Evolutionary conservation across 2,329 filamentous ascomycete genomes (phyloP).

Genomic region (Diaporthe sp.): DNA sequence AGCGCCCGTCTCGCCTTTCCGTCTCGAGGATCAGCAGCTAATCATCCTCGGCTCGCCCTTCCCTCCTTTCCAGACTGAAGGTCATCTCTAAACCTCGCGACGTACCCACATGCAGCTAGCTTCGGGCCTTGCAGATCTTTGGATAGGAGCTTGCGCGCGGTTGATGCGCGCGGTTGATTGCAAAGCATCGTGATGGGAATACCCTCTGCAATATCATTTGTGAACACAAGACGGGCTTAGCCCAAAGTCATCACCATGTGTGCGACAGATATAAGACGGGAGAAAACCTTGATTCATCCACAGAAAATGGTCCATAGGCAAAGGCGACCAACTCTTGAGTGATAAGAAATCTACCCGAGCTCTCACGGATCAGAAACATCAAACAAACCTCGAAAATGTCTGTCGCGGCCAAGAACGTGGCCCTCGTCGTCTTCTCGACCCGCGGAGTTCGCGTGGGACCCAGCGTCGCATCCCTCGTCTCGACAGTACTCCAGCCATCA

Average conservation of each 20-base stretch:
- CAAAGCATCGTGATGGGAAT: neutral
- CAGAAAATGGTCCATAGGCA: neutral
- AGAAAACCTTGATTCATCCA: neutral
- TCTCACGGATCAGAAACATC: neutral
- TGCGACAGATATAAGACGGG: neutral
- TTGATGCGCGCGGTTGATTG: conserved; percentile 20
- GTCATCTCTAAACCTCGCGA: neutral
- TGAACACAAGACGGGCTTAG: neutral
- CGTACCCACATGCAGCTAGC: neutral
- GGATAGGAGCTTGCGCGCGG: neutral
- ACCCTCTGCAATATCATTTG: neutral
- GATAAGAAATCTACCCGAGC: neutral
- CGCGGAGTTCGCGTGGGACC: conserved; percentile 30
- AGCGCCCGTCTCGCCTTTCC: conserved; percentile 23
- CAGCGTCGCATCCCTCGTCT: conserved; percentile 8
- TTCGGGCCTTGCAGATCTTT: neutral
- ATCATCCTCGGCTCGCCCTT: conserved; percentile 17
- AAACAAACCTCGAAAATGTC: neutral
- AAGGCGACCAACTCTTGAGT: neutral
- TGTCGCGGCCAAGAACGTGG: conserved; percentile 30
- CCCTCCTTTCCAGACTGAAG: neutral
- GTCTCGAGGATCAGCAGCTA: neutral
- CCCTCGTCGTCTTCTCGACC: conserved; percentile 29
- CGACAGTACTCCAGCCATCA: conserved; percentile 36
- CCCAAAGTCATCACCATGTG: neutral